Evolutionary conservation across 2,329 filamentous ascomycete genomes (phyloP), one percentile per base, ranked within the genome.

Genomic region (Xylaria multiplex): DNA sequence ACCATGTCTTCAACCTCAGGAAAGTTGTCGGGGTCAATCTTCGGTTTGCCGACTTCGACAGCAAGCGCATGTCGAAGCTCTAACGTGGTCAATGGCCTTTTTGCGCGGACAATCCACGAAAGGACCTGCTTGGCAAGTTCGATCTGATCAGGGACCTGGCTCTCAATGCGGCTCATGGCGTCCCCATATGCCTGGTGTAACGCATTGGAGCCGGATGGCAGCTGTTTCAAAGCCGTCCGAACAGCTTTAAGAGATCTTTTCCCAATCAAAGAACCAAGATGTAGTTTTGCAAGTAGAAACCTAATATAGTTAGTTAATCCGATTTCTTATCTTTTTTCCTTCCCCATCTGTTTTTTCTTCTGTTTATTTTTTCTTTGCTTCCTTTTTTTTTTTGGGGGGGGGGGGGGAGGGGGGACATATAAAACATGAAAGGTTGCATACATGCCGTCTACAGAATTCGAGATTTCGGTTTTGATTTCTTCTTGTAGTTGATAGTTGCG

Each of bases 41-140:
- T 8, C 5, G 50, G 46, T 1, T 72, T 37, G 1, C 66, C 76
- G 2, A 60, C 2, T 49, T 81, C 76, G 0, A 81, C 71, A 0
- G 79, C 81, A 19, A 85, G 75, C 0, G 81, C 82, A 64, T 84
- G 76, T 52, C 76, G 76, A 6, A 85, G 74, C 59, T 84, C 81
- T 1, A 14, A 0, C 0, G 66, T 72, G 0, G 64, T 76, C 0
- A 85, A 66, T 0, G 71, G 77, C 45, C 77, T 74, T 48, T 71
- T 77, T 1, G 80, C 75, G 37, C 65, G 80, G 0, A 73, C 74
- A 6, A 84, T 79, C 82, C 81, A 85, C 0, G 73, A 73, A 0
- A 84, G 61, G 2, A 76, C 73, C 19, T 78, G 62, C 4, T 74
- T 79, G 0, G 83, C 83, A 35, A 83, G 73, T 0, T 76, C 62